Base-by-base conservation (phyloP, 768 basidiomycete genomes). In the Fomitopsis serialis region DNA sequence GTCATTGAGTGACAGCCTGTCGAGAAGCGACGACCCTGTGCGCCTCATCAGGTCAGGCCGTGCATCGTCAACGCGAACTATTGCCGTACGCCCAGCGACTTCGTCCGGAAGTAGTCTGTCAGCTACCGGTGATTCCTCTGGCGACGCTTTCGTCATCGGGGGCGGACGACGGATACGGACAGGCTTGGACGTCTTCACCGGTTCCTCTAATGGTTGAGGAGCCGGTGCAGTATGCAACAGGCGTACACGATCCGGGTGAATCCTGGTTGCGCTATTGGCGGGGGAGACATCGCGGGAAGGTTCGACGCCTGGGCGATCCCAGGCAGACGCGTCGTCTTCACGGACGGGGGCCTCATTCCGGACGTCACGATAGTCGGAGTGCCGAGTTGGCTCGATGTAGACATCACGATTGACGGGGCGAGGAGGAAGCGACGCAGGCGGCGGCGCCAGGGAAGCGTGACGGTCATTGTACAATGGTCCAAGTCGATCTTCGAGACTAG, bases 11-110 rank as follows among this genome's bases (percentile, higher is more conserved):
- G 61, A 64, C 42, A 76, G 57, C 25, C 74, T 68, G 24, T 76
- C 74, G 23, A 76, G 53, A 17, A 76, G 57, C 0, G 74, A 32
- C 29, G 29, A 76, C 1, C 57, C 61, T 7, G 71, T 72, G 21
- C 66, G 62, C 34, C 52, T 57, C 17, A 45, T 17, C 36, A 54
- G 47, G 24, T 19, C 11, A 2, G 61, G 58, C 13, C 55, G 53
- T 23, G 46, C 29, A 36, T 36, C 36, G 12, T 49, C 48, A 34
- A 19, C 52, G 21, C 32, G 29, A 48, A n/a, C n/a, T n/a, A n/a
- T n/a, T n/a, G n/a, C n/a, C n/a, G 11, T 32, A 11, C 29, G 29
- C 5, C 11, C 29, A 32, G 29, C 29, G 5, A 32, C 11, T 11
- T 6, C 29, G 6, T 32, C 29, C 6, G 29, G 29, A 32, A 36